These are phyloP conservation scores for Pezicula radicicola DNA, from an alignment of 2,329 filamentous ascomycete genomes.

Conservation along the genomic window DNA sequence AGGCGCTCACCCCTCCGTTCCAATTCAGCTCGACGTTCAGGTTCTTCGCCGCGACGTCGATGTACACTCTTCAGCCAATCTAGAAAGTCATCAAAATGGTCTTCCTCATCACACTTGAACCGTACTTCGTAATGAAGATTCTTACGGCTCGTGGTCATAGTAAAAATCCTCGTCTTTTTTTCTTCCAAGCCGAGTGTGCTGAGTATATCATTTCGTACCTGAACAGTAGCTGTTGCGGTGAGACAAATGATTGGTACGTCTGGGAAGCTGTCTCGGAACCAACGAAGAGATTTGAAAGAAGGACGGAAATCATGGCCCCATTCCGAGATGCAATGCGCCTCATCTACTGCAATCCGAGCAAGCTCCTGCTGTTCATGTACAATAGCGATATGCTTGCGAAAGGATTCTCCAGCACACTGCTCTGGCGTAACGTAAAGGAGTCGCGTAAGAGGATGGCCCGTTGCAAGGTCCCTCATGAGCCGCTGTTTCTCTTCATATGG, in stretches of 20 bases:
- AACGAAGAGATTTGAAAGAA: constrained; percentile 82
- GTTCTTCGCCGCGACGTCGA: constrained; percentile 58
- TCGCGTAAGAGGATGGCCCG: constrained; percentile 78
- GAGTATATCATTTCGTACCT: constrained; percentile 81
- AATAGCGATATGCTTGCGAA: constrained; percentile 69
- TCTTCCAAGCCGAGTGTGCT: constrained; percentile 66
- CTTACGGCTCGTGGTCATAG: constrained; percentile 77
- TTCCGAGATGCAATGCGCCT: constrained; percentile 96
- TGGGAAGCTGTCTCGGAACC: constrained; percentile 80
- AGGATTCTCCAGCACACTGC: constrained; percentile 73
- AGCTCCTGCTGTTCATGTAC: constrained; percentile 81
- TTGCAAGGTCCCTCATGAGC: constrained; percentile 79
- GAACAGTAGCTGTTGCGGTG: constrained; percentile 83
- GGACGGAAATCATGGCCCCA: constrained; percentile 98
- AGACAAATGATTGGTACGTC: constrained; percentile 88
- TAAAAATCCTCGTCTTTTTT: constrained; percentile 66
- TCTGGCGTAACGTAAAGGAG: constrained; percentile 94
- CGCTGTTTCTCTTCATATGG: constrained; percentile 57
- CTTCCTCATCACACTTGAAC: constrained; percentile 73
- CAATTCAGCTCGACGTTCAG: constrained; percentile 56
- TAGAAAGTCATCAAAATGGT: constrained; percentile 71
- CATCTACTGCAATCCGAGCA: constrained; percentile 85
- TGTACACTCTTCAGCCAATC: constrained; percentile 74
- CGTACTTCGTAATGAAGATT: constrained; percentile 91
- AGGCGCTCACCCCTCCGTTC: constrained; percentile 48